phyloP scores from a whole-genome alignment of 2,329 filamentous ascomycete genomes.

The Fusarium tricinctum region DNA sequence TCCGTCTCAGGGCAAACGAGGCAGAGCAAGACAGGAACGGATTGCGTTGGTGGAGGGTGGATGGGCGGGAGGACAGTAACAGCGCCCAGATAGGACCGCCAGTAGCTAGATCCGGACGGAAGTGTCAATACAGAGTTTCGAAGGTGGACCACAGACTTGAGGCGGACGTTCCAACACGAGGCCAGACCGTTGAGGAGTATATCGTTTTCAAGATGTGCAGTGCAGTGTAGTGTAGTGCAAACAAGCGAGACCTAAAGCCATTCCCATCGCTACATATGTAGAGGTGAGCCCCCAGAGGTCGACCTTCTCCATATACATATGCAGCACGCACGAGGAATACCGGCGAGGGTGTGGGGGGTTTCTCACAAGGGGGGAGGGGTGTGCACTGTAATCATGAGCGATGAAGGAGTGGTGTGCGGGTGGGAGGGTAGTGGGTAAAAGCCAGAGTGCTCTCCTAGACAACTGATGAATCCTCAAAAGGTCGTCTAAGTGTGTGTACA shows the following conservation, averaged over 20 bases:
- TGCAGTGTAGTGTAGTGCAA: slow-evolving; percentile 29
- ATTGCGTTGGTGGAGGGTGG: slow-evolving; percentile 41
- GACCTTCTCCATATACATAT: slow-evolving; percentile 47
- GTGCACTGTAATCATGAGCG: slow-evolving; percentile 30
- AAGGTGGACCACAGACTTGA: slow-evolving; percentile 36
- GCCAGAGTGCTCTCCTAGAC: slow-evolving; percentile 30
- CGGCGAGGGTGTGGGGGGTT: slow-evolving; percentile 44
- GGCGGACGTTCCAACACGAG: slow-evolving; percentile 46
- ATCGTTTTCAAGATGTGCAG: slow-evolving; percentile 39
- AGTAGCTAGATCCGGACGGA: slow-evolving; percentile 43
- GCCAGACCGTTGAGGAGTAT: slow-evolving; percentile 47
- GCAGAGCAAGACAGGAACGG: slow-evolving; percentile 37
- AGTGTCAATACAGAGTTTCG: slow-evolving; percentile 39
- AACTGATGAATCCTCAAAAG: slow-evolving; percentile 42
- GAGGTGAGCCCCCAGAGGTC: slow-evolving; percentile 43
- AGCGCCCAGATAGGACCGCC: slow-evolving; percentile 36
- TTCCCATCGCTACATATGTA: slow-evolving; percentile 49
- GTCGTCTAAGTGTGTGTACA: slow-evolving; percentile 34
- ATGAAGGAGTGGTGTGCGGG: slow-evolving; percentile 39
- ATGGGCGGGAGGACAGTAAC: slow-evolving; percentile 37
- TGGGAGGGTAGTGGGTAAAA: slow-evolving; percentile 45
- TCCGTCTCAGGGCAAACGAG: slow-evolving; percentile 35
- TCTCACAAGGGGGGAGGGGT: slow-evolving; percentile 33
- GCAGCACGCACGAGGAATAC: slow-evolving; percentile 49
- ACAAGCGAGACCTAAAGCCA: slow-evolving; percentile 44